Base-by-base conservation (phyloP, 2,329 filamentous ascomycete species). In the Monilinia vaccinii-corymbosi region DNA sequence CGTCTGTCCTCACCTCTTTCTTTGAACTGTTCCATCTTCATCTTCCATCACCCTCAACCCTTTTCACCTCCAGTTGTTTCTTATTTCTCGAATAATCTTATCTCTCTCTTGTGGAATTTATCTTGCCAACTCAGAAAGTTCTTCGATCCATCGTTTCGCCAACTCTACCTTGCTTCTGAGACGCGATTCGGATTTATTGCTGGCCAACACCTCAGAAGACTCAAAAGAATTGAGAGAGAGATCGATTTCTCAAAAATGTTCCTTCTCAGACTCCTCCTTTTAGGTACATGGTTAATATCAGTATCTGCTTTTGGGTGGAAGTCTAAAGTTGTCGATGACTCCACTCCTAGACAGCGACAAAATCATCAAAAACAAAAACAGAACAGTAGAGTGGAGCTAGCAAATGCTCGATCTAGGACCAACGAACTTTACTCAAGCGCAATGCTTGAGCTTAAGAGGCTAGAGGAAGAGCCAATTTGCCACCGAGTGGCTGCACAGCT, bases 381-480 rank as follows among this genome's bases (percentile, higher is more conserved):
- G 18, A 42, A 46, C 38, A 64, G 66, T 34, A 61, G 60, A 8
- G 55, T 48, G 36, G 64, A 68, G 38, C 61, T 69, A 9, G 62
- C 67, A 2, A 62, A 66, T n/a, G 60, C 65, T 10, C 58, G 56
- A 40, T 48, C 56, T 9, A 63, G 57, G 40, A 68, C 66, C 31
- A 64, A 68, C 38, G 66, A 71, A 51, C 57, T 71, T 10, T 72
- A 70, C 51, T 65, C 61, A n/a, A 68, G 70, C 55, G 69, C 70
- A n/a, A 66, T 71, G 59, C 45, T 69, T n/a, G 64, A 69, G 55
- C 61, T 72, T 32, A 67, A 70, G 50, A 61, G 65, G 31, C 62
- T 72, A 7, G 65, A 71, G 52, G 67, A 69, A 14, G 65, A 72
- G 48, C 70, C 70, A 28, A 61, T 71, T 23, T 73, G 71, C 51